A percentile compares a stretch with the other conserved stretches of the same genome.
phyloP scores from a whole-genome alignment of 140 eudicot genomes.

The Ambrosia hybrid region DNA sequence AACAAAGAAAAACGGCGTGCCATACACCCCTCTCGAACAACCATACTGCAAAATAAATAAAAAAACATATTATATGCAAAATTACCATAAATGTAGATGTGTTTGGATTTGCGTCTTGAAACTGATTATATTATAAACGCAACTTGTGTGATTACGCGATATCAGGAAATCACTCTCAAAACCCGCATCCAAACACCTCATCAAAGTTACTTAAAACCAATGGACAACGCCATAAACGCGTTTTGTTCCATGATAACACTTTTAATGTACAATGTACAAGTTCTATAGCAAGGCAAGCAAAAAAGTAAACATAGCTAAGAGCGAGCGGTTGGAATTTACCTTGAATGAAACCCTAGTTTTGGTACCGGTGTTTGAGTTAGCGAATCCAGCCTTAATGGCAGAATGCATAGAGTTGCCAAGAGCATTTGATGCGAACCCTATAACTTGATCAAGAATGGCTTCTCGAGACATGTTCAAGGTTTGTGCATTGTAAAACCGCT shows the following conservation, averaged over 20 bases:
- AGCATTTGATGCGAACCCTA: slow-evolving; percentile 39
- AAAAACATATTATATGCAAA: neutral
- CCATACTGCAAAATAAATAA: slow-evolving; percentile 62
- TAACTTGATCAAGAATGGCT: slow-evolving; percentile 39
- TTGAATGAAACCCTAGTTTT: slow-evolving; percentile 79
- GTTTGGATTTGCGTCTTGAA: too few species aligned
- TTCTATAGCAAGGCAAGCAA: too few species aligned
- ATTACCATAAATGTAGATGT: neutral
- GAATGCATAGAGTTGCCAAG: slow-evolving; percentile 49
- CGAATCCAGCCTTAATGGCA: slow-evolving; percentile 58
- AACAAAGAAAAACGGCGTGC: slow-evolving; percentile 83
- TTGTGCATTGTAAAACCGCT: slow-evolving; percentile 49
- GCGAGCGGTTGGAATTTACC: slow-evolving; percentile 39
- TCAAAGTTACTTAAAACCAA: too few species aligned
- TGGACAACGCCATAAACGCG: too few species aligned
- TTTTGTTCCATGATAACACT: too few species aligned
- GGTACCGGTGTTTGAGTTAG: slow-evolving; percentile 46
- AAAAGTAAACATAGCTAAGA: too few species aligned
- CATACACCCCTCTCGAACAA: slow-evolving; percentile 83
- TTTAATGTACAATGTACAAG: too few species aligned
- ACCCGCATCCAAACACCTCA: too few species aligned
- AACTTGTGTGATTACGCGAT: too few species aligned
- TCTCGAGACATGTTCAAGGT: slow-evolving; percentile 61
- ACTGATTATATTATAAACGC: too few species aligned
- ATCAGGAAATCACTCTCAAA: too few species aligned